These are phyloP conservation scores for Desmodesmus armatus DNA, from an alignment of 139 green algal genomes.

Conservation along the genomic window DNA sequence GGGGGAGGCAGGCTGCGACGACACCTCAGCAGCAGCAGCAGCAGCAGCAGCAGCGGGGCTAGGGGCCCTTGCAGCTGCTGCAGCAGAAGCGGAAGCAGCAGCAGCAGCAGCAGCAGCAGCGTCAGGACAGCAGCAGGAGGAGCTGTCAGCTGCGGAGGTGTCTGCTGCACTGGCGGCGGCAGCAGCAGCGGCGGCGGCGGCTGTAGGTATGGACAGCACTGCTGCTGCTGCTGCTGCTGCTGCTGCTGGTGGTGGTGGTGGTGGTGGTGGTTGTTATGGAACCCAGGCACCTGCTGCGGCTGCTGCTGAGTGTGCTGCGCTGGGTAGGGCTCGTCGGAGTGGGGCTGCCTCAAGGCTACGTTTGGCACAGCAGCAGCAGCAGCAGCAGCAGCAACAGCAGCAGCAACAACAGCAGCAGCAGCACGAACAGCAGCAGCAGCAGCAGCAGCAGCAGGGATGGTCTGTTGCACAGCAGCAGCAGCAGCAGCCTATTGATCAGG, in stretches of 20 bases:
- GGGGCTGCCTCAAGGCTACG: neutral
- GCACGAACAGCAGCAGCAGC: slow-evolving; percentile 16
- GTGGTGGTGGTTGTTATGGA: neutral
- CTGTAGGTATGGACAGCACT: neutral
- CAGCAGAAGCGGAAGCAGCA: neutral
- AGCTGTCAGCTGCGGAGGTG: neutral
- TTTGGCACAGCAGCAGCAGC: slow-evolving; percentile 16
- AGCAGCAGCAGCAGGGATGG: slow-evolving; percentile 47
- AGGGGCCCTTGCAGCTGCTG: neutral
- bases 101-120: neutral
- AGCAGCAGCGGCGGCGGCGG: neutral
- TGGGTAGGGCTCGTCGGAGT: neutral
- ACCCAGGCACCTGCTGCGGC: neutral
- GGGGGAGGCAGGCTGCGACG: neutral
- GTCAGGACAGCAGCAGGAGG: neutral
- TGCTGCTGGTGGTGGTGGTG: neutral
- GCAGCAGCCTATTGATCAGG: slow-evolving; percentile 75
- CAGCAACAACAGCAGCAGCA: neutral
- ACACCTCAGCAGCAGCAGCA: neutral
- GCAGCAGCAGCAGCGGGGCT: neutral
- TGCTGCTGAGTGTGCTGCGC: neutral
- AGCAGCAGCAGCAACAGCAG: slow-evolving; percentile 13
- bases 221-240: neutral
- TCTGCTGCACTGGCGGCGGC: too few relatives aligned
- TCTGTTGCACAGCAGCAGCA: slow-evolving; percentile 77